Evolutionary conservation across 768 basidiomycete species (phyloP), one percentile per base, ranked within the genome.

Genomic region (Phaeolepiota aurea): DNA sequence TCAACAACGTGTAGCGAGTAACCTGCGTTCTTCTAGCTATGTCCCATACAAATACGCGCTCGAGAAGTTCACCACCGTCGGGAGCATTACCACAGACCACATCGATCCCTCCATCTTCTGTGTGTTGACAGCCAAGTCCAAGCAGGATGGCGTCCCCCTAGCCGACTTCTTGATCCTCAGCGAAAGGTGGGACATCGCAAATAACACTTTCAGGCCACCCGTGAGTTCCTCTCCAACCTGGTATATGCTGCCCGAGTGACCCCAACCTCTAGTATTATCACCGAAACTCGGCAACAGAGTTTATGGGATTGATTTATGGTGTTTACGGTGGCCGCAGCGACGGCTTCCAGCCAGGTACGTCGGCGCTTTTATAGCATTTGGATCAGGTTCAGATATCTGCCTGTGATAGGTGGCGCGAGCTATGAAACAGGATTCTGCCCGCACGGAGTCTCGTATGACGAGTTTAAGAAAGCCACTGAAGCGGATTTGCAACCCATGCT

Each of bases 51-150:
- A 82, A 56, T 81, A 82, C 47, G 75, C 71, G 7, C 51, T 79
- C 57, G 75, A 75, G 56, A 79, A 78, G 54, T 82, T 79, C 56
- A 61, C 72, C 45, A 67, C 68, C 48, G 75, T 82, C 37, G 79
- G 80, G 13, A 76, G 72, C 44, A 77, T 82, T 50, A 72, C 75
- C 25, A 75, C 70, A 49, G 81, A 83, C 54, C 81, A 83, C 55
- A 75, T 81, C 53, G 79, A 82, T 52, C 80, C 79, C 1, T 78
- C 76, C 7, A 73, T 79, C 47, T 80, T 82, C 62, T 79, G 77
- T 44, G 75, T 82, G 36, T 71, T 82, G 44, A 82, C 79, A 1
- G 79, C 73, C 21, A 73, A 72, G 46, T 81, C 79, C 18, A 78
- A 79, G 55, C 69, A 68, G 12, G 64, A 69, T 10, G 69, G 71